phyloP scores from a whole-genome alignment of 108 stramenopile species.

The Skeletonema grethae region DNA sequence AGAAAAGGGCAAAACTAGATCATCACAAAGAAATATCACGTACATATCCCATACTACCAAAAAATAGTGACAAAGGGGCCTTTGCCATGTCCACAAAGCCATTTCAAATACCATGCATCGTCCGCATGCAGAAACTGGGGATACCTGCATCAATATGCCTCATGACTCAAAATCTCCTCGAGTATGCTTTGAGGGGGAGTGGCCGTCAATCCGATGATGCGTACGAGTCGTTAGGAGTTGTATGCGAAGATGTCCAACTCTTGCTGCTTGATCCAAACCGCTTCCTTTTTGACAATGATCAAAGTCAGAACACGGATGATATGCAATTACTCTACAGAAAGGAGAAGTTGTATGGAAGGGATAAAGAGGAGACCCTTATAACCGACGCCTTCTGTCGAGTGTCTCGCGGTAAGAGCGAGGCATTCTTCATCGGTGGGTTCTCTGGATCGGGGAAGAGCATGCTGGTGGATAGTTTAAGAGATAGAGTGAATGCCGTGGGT shows the following conservation, averaged over 20 bases:
- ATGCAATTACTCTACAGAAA: not conserved
- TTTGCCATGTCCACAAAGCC: not conserved
- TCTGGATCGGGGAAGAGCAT: slow-evolving; percentile 32
- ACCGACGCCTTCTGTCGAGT: slow-evolving; percentile 34
- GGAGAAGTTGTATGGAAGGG: slow-evolving; percentile 27
- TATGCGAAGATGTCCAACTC: not conserved
- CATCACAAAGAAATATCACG: not conserved
- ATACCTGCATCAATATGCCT: slow-evolving; percentile 8
- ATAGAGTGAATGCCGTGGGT: slow-evolving; percentile 13
- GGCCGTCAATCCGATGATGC: slow-evolving; percentile 7
- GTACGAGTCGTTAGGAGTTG: not conserved
- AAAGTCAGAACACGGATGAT: not conserved
- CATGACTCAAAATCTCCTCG: slow-evolving; percentile 5
- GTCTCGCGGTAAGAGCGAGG: slow-evolving; percentile 25
- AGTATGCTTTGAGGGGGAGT: not conserved
- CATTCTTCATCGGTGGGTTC: slow-evolving; percentile 27
- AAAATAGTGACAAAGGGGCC: not conserved
- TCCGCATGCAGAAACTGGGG: slow-evolving; percentile 5
- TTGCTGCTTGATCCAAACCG: slow-evolving; percentile 11
- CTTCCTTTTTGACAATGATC: not conserved
- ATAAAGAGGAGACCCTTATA: slow-evolving; percentile 17
- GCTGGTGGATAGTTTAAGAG: slow-evolving; percentile 18
- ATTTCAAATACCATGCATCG: not conserved
- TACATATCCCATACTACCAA: not conserved
- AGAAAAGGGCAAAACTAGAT: not conserved